phyloP scores from a whole-genome alignment of 768 basidiomycete species.

The Gymnopilus dilepis region DNA sequence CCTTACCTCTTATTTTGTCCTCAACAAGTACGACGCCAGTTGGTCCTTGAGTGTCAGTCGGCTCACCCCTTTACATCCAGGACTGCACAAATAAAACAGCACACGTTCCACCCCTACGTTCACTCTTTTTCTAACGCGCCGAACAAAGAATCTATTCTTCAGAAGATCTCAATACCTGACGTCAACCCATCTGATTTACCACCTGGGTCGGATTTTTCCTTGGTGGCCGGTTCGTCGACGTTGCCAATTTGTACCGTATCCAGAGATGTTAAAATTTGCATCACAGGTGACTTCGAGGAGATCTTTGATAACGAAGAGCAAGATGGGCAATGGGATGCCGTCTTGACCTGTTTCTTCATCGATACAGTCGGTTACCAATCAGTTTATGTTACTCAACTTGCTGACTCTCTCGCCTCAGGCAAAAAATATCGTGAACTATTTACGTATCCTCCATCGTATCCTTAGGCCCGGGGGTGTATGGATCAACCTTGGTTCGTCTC shows the following conservation, averaged over 20 bases:
- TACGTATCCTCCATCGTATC: conserved; percentile 84
- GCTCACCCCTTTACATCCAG: conserved; percentile 38
- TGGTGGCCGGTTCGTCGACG: conserved; percentile 78
- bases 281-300: conserved; percentile 89
- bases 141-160: conserved; percentile 63
- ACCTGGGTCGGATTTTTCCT: conserved; percentile 68
- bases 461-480: conserved; percentile 88
- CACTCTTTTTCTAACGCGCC: conserved; percentile 91
- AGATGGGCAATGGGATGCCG: conserved; percentile 82
- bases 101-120: conserved; percentile 87
- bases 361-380: conserved; percentile 70
- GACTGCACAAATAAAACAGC: conserved; percentile 66
- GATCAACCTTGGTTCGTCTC: conserved; percentile 70
- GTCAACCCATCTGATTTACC: conserved; percentile 79
- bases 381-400: neutral
- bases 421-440: conserved; percentile 89
- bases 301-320: conserved; percentile 79
- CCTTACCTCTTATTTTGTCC: conserved; percentile 83
- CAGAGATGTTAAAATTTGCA: neutral
- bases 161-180: conserved; percentile 78
- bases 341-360: conserved; percentile 96
- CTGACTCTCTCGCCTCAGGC: conserved; percentile 54
- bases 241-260: neutral
- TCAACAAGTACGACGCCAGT: conserved; percentile 69
- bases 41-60: neutral